Evolutionary conservation across 2,329 filamentous ascomycete species (phyloP).

Genomic region (Neocatenulostroma microsporum): DNA sequence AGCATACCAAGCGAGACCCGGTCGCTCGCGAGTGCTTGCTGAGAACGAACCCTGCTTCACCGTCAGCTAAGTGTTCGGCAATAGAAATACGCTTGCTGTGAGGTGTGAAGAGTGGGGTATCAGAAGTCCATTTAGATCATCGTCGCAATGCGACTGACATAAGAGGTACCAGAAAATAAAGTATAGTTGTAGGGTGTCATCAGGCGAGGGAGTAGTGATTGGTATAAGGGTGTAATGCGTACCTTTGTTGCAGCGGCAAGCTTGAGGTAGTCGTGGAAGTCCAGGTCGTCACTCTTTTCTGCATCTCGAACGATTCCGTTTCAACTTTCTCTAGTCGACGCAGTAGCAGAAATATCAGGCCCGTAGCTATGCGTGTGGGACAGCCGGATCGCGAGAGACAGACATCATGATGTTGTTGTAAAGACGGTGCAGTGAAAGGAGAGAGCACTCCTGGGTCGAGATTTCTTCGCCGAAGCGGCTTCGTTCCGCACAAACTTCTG

Average conservation of each 20-base stretch:
- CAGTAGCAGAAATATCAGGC: not conserved
- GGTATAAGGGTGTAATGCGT: not conserved
- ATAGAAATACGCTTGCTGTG: too few species aligned
- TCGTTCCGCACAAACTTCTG: not conserved
- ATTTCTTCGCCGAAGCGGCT: too few species aligned
- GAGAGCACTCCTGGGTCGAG: too few species aligned
- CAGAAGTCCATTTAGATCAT: conserved; percentile 89
- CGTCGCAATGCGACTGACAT: conserved; percentile 67
- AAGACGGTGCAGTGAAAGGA: too few species aligned
- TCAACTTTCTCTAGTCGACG: not conserved
- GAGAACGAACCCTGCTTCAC: too few species aligned
- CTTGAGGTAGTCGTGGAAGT: not conserved
- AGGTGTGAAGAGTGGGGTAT: conserved; percentile 35
- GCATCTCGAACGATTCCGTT: not conserved
- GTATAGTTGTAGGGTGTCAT: conserved; percentile 59
- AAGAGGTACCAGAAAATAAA: conserved; percentile 95
- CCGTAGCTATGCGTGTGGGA: not conserved
- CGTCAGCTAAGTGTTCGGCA: too few species aligned
- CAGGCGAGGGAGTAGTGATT: conserved; percentile 32
- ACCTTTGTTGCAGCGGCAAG: conserved; percentile 2
- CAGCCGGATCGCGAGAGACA: too few species aligned
- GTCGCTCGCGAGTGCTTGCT: too few species aligned
- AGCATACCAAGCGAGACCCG: too few species aligned
- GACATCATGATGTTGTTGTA: too few species aligned
- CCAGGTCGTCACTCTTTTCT: not conserved